phyloP scores from a whole-genome alignment of 305 asterid species.

The Rubia occidens region DNA sequence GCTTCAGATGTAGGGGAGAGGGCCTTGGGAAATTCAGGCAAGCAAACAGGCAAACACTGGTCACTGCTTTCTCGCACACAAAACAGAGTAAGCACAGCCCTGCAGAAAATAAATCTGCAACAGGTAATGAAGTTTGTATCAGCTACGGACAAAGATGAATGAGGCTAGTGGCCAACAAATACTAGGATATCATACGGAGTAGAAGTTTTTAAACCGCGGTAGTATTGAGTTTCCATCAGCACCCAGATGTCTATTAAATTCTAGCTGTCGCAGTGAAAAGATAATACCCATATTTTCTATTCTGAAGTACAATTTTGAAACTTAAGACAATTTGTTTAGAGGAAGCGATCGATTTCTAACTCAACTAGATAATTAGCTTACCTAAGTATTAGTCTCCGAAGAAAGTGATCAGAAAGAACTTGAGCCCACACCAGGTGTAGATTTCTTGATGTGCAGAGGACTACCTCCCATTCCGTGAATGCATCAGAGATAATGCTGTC shows the following conservation, averaged over 20 bases:
- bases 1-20: slow-evolving; percentile 51
- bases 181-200: not conserved
- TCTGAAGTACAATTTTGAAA: not conserved
- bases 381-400: slow-evolving; percentile 88
- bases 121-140: slow-evolving; percentile 11
- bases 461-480: slow-evolving; percentile 84
- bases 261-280: not conserved
- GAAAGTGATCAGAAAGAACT: slow-evolving; percentile 72
- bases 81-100: slow-evolving; percentile 64
- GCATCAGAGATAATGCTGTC: slow-evolving; percentile 61
- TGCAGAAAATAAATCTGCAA: slow-evolving; percentile 87
- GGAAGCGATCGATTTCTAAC: not conserved
- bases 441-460: slow-evolving; percentile 68
- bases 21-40: slow-evolving; percentile 69
- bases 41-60: slow-evolving; percentile 57
- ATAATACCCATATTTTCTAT: not conserved
- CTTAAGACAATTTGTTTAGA: not conserved
- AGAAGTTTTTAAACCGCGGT: not conserved
- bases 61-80: slow-evolving; percentile 40
- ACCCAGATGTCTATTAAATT: slow-evolving; percentile 2
- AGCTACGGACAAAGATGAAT: not conserved
- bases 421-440: slow-evolving; percentile 94
- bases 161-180: not conserved
- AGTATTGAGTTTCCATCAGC: not conserved
- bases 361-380: slow-evolving; percentile 19